These are phyloP conservation scores for Penicillium sp. DNA, from an alignment of 2,329 filamentous ascomycete species.

Conservation along the genomic window DNA sequence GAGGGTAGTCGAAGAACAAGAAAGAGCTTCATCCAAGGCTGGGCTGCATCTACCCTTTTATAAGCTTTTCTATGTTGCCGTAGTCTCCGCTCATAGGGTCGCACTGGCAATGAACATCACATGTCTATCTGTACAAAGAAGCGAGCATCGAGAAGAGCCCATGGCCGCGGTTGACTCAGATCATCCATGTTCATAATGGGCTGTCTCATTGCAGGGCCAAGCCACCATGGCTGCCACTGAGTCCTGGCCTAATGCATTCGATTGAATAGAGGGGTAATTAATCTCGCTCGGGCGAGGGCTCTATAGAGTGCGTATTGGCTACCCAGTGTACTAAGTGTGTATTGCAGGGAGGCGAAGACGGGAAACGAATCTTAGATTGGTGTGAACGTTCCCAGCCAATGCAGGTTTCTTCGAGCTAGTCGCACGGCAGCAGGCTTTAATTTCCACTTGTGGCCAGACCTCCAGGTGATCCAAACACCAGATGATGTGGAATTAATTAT, in stretches of 20 bases:
- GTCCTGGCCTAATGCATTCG: conserved; percentile 9
- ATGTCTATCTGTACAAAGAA: conserved; percentile 13
- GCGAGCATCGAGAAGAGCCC: conserved; percentile 6
- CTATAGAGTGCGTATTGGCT: conserved; percentile 1
- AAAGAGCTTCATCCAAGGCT: conserved; percentile 9
- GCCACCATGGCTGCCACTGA: conserved; percentile 12
- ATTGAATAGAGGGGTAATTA: conserved; percentile 5
- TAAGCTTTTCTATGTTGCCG: conserved; percentile 18
- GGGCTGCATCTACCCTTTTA: conserved; percentile 21
- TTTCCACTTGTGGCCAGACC: conserved; percentile 3
- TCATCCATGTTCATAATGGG: conserved; percentile 13
- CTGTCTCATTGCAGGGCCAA: conserved; percentile 17
- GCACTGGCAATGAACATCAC: conserved; percentile 16
- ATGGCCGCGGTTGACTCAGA: conserved; percentile 25
- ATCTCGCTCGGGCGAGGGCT: neutral
- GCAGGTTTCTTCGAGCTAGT: conserved; percentile 1
- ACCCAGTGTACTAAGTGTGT: conserved; percentile 10
- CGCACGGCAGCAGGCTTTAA: conserved; percentile 3
- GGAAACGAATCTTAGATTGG: neutral
- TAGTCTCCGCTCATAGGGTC: conserved; percentile 11
- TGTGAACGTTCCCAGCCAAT: neutral
- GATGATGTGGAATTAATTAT: neutral
- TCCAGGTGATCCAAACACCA: neutral
- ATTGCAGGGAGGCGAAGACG: neutral
- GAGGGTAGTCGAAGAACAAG: conserved; percentile 14